Evolutionary conservation across 441 rosid species (phyloP).

Genomic region (Croton laevigatus): DNA sequence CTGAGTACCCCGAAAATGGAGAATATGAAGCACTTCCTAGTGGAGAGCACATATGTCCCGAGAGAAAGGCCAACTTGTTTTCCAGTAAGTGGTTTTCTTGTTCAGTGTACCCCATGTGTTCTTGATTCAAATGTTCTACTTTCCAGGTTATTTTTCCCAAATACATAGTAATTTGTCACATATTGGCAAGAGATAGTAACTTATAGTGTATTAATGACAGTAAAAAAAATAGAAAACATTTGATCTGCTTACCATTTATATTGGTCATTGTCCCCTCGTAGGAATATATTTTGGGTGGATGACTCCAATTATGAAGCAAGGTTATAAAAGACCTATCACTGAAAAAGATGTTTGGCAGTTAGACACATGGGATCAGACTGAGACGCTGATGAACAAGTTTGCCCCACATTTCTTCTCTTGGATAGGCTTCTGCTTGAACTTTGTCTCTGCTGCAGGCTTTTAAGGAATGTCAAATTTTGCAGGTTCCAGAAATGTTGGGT

Average conservation of each 20-base stretch:
- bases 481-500: constrained; percentile 86
- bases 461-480: constrained; percentile 21
- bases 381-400: constrained; percentile 63
- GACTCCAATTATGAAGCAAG: constrained; percentile 86
- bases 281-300: constrained; percentile 89
- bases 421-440: constrained; percentile 10
- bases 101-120: not conserved
- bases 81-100: constrained; percentile 56
- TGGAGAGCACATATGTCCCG: constrained; percentile 83
- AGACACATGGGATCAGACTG: constrained; percentile 90
- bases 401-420: constrained; percentile 26
- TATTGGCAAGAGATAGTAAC: not conserved
- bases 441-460: constrained; percentile 6
- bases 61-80: constrained; percentile 60
- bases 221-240: not conserved
- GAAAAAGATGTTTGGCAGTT: constrained; percentile 95
- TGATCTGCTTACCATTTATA: constrained; percentile 10
- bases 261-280: constrained; percentile 27
- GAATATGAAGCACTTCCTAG: constrained; percentile 74
- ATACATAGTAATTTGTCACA: not conserved
- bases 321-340: constrained; percentile 73
- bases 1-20: constrained; percentile 48
- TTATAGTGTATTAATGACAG: not conserved
- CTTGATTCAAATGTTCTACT: not conserved
- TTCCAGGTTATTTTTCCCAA: not conserved